These are phyloP conservation scores for Filobasidium floriforme DNA, from an alignment of 768 basidiomycete genomes.

Conservation along the genomic window DNA sequence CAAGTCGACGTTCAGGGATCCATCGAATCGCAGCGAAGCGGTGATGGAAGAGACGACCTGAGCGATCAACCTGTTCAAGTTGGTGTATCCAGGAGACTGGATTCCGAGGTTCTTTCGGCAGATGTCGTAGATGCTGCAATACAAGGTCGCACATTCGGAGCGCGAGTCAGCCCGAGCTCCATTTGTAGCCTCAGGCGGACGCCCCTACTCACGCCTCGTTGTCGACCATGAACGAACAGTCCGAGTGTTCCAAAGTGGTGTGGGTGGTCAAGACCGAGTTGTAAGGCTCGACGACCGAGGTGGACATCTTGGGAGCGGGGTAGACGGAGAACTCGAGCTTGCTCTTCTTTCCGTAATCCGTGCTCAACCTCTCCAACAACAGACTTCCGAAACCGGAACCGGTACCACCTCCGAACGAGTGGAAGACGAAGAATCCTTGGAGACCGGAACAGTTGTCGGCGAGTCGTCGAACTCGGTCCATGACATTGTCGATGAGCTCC, in stretches of 20 bases:
- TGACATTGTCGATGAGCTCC: conserved; percentile 90
- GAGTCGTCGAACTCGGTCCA: conserved; percentile 93
- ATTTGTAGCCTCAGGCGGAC: not conserved
- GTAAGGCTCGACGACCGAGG: conserved; percentile 97
- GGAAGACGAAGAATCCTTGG: conserved; percentile 99
- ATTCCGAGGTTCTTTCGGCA: conserved; percentile 93
- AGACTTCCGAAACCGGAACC: conserved; percentile 99
- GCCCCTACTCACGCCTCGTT: conserved; percentile 62
- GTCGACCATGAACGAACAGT: conserved; percentile 99
- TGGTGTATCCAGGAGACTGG: conserved; percentile 75
- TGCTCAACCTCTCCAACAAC: conserved; percentile 89
- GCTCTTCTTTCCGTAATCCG: conserved; percentile 98
- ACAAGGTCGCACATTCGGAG: not conserved
- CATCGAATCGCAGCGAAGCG: conserved; percentile 92
- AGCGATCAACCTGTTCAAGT: conserved; percentile 92
- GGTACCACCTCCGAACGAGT: conserved; percentile 99
- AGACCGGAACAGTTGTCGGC: conserved; percentile 97
- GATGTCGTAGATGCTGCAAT: conserved; percentile 80
- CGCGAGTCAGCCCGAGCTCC: not conserved
- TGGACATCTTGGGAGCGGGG: conserved; percentile 87
- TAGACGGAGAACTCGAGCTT: conserved; percentile 98
- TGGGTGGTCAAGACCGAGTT: conserved; percentile 93
- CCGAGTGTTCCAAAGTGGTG: conserved; percentile 98
- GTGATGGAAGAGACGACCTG: conserved; percentile 98
- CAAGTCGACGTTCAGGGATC: conserved; percentile 92